Base-by-base conservation (phyloP, 805 yeast genomes). In the Priceomyces castillae region DNA sequence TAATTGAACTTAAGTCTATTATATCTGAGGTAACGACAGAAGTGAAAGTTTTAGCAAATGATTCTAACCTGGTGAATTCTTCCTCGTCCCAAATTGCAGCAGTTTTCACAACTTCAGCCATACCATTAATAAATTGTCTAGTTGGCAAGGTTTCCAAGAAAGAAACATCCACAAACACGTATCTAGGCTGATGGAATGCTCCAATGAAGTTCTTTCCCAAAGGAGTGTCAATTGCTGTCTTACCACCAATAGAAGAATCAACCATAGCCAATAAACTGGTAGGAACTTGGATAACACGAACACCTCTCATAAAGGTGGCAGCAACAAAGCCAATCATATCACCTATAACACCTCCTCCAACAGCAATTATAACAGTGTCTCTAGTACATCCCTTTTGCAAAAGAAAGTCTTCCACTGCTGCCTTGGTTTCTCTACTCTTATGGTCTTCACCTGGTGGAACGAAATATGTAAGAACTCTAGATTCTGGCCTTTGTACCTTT, bases 321-420 rank as follows among this genome's bases (percentile, higher is more conserved):
- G 99, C 99, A 34, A 94, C 98, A 62, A 81, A 94, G 3, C 99
- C 99, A 52, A 92, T 87, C 99, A 94, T 92, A 61, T 94, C 99
- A 47, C 99, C 99, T 64, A 94, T 92, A 41, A 94, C 95, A 55
- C 99, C 99, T 52, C 99, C 99, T 48, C 99, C 99, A 46, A 94
- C 80, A 7, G 99, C 99, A 38, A 94, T 68, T 44, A 94, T 82
- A 19, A 94, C 88, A 2, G 98, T 90, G 62, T 94, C 99, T 66
- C 99, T 80, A 12, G 98, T 94, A 65, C 99, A 94, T 19, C 96
- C 95, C 58, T 88, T 68, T 4, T 67, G 57, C 48, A 94, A 76
- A 57, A 94, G 69, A 65, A 77, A 92, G 65, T 94, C 99, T 69
- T 94, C 99, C 44, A 94, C 90, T 9, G 80, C 81, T 20, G 94